These are phyloP conservation scores for Hypoxylon sp. DNA, from an alignment of 2,329 filamentous ascomycete species.

Conservation along the genomic window DNA sequence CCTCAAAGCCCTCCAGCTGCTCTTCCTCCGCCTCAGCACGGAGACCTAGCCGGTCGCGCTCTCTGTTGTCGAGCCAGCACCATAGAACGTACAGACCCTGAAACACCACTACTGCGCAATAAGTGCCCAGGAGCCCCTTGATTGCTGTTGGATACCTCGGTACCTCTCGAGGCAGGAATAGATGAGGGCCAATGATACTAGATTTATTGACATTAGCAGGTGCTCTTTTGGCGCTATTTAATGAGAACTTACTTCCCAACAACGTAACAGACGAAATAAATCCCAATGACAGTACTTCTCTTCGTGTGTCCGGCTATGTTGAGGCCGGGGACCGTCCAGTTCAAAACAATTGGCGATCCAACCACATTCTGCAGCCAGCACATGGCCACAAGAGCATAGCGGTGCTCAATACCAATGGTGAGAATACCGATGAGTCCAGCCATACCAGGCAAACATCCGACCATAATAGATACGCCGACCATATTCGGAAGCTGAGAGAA, in stretches of 20 bases:
- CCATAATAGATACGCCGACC: constrained; percentile 41
- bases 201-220: constrained; percentile 14
- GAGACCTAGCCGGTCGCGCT: constrained; percentile 35
- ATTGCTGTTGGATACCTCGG: constrained; percentile 45
- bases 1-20: constrained; percentile 42
- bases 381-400: constrained; percentile 64
- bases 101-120: constrained; percentile 37
- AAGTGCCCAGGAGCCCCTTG: constrained; percentile 42
- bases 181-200: constrained; percentile 53
- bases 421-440: constrained; percentile 64
- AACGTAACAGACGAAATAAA: constrained; percentile 64
- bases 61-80: constrained; percentile 43
- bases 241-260: constrained; percentile 56
- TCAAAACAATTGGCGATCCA: constrained; percentile 64
- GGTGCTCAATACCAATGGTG: constrained; percentile 60
- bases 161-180: constrained; percentile 38
- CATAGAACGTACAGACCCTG: constrained; percentile 40
- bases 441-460: constrained; percentile 50
- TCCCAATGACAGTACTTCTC: constrained; percentile 61
- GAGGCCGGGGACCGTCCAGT: constrained; percentile 64
- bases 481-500: constrained; percentile 60
- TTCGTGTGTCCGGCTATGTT: constrained; percentile 66
- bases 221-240: background rate
- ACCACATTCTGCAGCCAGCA: constrained; percentile 66
- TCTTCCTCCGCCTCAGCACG: constrained; percentile 32